Percentiles rank a stretch among this genome's conserved stretches.
phyloP scores from a whole-genome alignment of 1,139 yeast genomes.

The Debaryomyces sp. region DNA sequence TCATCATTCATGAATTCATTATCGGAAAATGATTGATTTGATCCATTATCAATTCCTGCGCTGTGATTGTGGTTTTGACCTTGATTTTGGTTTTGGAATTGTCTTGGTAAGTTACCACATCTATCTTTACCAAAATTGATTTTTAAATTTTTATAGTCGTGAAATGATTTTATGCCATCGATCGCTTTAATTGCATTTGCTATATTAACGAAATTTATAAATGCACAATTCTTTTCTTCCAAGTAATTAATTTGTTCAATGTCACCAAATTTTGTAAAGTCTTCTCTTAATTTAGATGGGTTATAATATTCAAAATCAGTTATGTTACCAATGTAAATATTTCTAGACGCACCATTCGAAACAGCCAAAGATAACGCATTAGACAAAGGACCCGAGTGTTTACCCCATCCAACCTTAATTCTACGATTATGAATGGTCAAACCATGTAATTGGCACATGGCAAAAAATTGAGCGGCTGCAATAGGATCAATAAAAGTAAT shows the following conservation, averaged over 20 bases:
- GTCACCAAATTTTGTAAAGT: slow-evolving; percentile 73
- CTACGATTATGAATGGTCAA: slow-evolving; percentile 77
- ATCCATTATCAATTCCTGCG: slow-evolving; percentile 22
- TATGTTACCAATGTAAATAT: slow-evolving; percentile 80
- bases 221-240: slow-evolving; percentile 80
- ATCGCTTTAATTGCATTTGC: slow-evolving; percentile 84
- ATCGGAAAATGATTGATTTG: slow-evolving; percentile 31
- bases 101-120: slow-evolving; percentile 82
- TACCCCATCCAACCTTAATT: slow-evolving; percentile 95
- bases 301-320: slow-evolving; percentile 52
- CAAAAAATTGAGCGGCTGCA: slow-evolving; percentile 93
- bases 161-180: slow-evolving; percentile 55
- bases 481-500: slow-evolving; percentile 89
- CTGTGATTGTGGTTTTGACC: slow-evolving; percentile 9
- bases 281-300: slow-evolving; percentile 60
- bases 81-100: slow-evolving; percentile 38
- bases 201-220: slow-evolving; percentile 78
- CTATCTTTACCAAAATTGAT: slow-evolving; percentile 88
- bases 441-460: slow-evolving; percentile 83
- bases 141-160: slow-evolving; percentile 62
- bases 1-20: slow-evolving; percentile 29
- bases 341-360: slow-evolving; percentile 93
- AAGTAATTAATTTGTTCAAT: slow-evolving; percentile 80
- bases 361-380: slow-evolving; percentile 81
- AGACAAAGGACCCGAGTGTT: slow-evolving; percentile 88